phyloP scores from a whole-genome alignment of 2,329 filamentous ascomycete species.

The Endoconidiophora laricicola region DNA sequence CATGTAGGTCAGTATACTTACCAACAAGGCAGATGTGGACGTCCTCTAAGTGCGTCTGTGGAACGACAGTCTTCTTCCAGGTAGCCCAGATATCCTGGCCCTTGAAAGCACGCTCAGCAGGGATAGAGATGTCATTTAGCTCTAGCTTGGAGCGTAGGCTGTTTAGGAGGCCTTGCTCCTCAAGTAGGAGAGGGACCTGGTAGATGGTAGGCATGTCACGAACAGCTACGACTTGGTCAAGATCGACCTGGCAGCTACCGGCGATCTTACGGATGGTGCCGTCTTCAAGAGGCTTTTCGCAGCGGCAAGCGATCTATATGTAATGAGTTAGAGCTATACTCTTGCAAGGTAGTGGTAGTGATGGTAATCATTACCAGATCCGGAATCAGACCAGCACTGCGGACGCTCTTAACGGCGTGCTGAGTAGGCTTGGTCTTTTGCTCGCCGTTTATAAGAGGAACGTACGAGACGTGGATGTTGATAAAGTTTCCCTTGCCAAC shows the following conservation, averaged over 20 bases:
- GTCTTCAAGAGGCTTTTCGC: conserved; percentile 57
- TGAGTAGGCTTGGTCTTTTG: conserved; percentile 98
- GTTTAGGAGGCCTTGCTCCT: conserved; percentile 58
- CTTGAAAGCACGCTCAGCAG: conserved; percentile 37
- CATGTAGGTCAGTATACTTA: conserved; percentile 74
- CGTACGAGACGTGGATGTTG: conserved; percentile 76
- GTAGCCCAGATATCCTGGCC: conserved; percentile 58
- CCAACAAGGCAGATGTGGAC: conserved; percentile 79
- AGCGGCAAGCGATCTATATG: conserved; percentile 73
- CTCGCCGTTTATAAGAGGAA: conserved; percentile 53
- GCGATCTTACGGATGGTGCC: conserved; percentile 75
- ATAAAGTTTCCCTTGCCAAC: conserved; percentile 67
- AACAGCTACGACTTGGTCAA: conserved; percentile 75
- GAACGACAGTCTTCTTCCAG: conserved; percentile 58
- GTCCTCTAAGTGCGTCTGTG: conserved; percentile 47
- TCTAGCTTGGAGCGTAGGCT: conserved; percentile 49
- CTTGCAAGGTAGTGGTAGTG: not conserved
- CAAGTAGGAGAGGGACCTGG: conserved; percentile 82
- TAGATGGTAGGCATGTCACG: conserved; percentile 82
- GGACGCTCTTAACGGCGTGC: conserved; percentile 67
- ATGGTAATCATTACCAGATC: conserved; percentile 38
- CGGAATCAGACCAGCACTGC: conserved; percentile 60
- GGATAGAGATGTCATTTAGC: conserved; percentile 39
- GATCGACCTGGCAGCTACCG: conserved; percentile 71
- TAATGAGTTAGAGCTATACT: not conserved